Evolutionary conservation across 768 basidiomycete genomes (phyloP).

Genomic region (Lactarius deliciosus): DNA sequence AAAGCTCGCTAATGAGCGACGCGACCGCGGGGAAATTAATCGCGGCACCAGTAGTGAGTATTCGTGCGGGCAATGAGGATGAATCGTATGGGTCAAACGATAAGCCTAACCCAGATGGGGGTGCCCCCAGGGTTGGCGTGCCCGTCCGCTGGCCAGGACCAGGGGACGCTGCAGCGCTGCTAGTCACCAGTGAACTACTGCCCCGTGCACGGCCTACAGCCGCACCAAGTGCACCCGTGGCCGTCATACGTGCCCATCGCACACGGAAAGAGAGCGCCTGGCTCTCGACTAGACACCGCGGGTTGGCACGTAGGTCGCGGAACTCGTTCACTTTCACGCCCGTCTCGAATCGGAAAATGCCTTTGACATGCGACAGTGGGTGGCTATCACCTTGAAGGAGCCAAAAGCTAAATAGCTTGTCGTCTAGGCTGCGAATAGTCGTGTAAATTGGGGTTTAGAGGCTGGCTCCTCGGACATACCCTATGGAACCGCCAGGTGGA

Average conservation of each 20-base stretch:
- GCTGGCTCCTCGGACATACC: conserved; percentile 46
- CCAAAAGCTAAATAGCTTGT: conserved; percentile 91
- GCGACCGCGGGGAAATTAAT: conserved; percentile 83
- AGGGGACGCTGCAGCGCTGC: conserved; percentile 27
- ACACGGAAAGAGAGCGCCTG: conserved; percentile 81
- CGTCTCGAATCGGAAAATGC: conserved; percentile 84
- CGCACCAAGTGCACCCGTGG: conserved; percentile 64
- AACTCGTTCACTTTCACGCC: conserved; percentile 88
- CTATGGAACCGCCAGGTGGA: conserved; percentile 87
- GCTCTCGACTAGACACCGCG: conserved; percentile 80
- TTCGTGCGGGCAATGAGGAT: conserved; percentile 58
- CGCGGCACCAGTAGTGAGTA: conserved; percentile 75
- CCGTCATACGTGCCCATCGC: conserved; percentile 73
- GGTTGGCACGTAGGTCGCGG: conserved; percentile 85
- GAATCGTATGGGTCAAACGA: conserved; percentile 80
- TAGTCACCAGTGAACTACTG: conserved; percentile 32
- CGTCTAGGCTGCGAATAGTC: conserved; percentile 61
- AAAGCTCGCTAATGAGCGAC: conserved; percentile 76
- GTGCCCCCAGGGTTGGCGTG: conserved; percentile 22
- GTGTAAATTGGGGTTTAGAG: conserved; percentile 11
- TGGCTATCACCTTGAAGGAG: conserved; percentile 75
- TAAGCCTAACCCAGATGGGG: conserved; percentile 36
- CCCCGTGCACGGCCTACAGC: conserved; percentile 36
- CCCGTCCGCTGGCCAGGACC: conserved; percentile 27
- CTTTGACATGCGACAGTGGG: conserved; percentile 77